Percentiles rank a stretch among this genome's conserved stretches.
Evolutionary conservation across 768 basidiomycete genomes (phyloP).

Genomic region (Lepiota brunneoincarnata): DNA sequence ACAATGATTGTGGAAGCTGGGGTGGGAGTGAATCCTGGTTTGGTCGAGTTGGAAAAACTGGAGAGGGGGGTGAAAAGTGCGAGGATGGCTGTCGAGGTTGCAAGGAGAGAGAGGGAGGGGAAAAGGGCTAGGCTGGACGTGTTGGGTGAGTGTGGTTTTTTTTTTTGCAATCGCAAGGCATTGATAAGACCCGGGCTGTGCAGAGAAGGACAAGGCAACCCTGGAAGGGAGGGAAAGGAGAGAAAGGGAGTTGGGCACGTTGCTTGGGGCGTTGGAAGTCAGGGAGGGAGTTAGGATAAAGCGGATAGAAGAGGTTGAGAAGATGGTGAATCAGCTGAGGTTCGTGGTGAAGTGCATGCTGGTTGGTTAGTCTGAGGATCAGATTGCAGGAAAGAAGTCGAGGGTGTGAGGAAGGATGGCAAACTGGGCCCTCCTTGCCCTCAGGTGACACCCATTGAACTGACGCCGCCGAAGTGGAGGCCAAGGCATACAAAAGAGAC

Average conservation of each 20-base stretch:
- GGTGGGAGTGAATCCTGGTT: not conserved
- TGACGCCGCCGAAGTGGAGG: not conserved
- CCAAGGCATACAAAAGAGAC: constrained; percentile 13
- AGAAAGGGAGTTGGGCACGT: constrained; percentile 17
- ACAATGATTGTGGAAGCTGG: not conserved
- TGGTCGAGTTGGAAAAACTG: not conserved
- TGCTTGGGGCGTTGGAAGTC: constrained; percentile 22
- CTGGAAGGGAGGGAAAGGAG: not conserved
- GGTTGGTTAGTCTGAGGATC: not conserved
- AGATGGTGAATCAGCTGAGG: constrained; percentile 18
- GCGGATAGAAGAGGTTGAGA: constrained; percentile 20
- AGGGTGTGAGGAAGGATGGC: not conserved
- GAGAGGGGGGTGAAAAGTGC: constrained; percentile 3
- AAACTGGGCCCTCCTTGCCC: not conserved
- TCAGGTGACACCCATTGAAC: not conserved
- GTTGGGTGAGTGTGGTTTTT: constrained; percentile 6
- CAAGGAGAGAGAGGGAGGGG: constrained; percentile 13
- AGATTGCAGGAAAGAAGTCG: not conserved
- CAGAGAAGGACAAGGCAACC: not conserved
- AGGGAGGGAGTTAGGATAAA: constrained; percentile 23
- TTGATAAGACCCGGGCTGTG: not conserved
- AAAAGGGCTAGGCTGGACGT: not conserved
- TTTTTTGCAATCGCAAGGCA: not conserved
- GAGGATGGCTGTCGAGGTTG: not conserved
- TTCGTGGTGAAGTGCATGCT: not conserved